Conservation (phyloP, 345 rosid species). For the Boechera retrofracta region DNA sequence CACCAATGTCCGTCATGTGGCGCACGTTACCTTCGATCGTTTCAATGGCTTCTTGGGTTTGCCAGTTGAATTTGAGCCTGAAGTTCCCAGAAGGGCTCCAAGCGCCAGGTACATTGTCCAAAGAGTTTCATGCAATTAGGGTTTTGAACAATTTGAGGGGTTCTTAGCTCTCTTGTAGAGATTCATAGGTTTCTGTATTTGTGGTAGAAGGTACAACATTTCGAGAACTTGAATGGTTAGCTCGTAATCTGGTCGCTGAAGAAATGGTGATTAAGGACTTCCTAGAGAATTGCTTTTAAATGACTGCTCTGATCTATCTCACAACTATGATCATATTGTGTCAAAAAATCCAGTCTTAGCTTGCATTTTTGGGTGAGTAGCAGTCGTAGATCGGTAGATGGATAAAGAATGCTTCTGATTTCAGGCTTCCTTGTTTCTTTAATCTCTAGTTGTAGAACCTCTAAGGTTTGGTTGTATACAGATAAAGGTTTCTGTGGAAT, state of each 20-base stretch:
- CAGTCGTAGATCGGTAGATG: not conserved
- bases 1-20: conserved; percentile 80
- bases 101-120: conserved; percentile 76
- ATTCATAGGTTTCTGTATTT: not conserved
- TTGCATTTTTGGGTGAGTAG: conserved; percentile 1
- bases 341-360: not conserved
- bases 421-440: not conserved
- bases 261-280: too few relatives aligned
- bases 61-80: conserved; percentile 92
- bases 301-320: not conserved
- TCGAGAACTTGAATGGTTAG: too few relatives aligned
- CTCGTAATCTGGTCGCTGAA: too few relatives aligned
- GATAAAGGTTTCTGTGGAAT: not conserved
- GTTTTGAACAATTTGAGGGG: not conserved
- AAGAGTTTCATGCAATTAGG: not conserved
- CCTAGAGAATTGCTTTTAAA: too few relatives aligned
- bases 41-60: conserved; percentile 91
- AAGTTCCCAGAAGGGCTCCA: conserved; percentile 79
- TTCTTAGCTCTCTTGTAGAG: not conserved
- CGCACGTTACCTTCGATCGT: conserved; percentile 94
- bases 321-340: not conserved
- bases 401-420: conserved; percentile 4
- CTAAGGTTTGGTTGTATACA: conserved; percentile 8
- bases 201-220: not conserved
- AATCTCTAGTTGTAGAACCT: not conserved